A percentile compares a stretch with the other conserved stretches of the same genome.
phyloP scores from a whole-genome alignment of 2,329 filamentous ascomycete genomes.

The Exophiala phaeomuriformis region DNA sequence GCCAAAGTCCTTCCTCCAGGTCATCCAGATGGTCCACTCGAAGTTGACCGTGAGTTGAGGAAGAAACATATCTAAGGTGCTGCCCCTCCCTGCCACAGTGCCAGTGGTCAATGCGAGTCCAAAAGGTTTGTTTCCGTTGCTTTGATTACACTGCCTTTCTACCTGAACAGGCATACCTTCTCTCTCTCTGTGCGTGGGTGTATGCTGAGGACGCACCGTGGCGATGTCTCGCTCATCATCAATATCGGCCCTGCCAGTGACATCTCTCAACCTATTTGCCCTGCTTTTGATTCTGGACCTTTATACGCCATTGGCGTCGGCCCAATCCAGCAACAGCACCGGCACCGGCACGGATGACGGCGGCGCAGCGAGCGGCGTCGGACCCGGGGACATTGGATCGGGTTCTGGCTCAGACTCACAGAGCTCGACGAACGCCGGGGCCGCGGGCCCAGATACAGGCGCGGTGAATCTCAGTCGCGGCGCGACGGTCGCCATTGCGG shows the following conservation, averaged over 20 bases:
- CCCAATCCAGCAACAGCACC: slow-evolving; percentile 3
- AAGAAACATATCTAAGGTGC: too few relatives aligned
- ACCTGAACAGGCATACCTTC: too few relatives aligned
- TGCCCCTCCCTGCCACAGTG: too few relatives aligned
- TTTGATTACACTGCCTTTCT: too few relatives aligned
- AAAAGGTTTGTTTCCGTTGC: too few relatives aligned
- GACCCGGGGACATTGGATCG: slow-evolving; percentile 18
- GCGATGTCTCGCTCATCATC: too few relatives aligned
- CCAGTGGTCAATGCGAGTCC: too few relatives aligned
- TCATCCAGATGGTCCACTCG: too few relatives aligned
- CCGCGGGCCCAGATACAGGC: slow-evolving; percentile 55
- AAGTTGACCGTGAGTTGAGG: too few relatives aligned
- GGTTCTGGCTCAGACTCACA: slow-evolving; percentile 29
- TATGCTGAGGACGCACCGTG: too few relatives aligned
- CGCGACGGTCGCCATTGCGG: slow-evolving; percentile 65
- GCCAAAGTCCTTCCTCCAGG: neutral
- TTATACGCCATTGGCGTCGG: slow-evolving; percentile 5
- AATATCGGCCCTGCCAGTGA: too few relatives aligned
- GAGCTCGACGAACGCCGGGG: slow-evolving; percentile 51
- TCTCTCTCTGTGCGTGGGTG: too few relatives aligned
- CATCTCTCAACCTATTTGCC: neutral
- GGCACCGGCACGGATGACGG: slow-evolving; percentile 15
- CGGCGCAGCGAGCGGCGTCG: slow-evolving; percentile 20
- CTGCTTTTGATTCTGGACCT: slow-evolving; percentile 10
- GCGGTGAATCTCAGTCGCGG: slow-evolving; percentile 60